Evolutionary conservation across 2,329 filamentous ascomycete species (phyloP), one percentile per base, ranked within the genome.

Genomic region (Lasiodiplodia theobromae): DNA sequence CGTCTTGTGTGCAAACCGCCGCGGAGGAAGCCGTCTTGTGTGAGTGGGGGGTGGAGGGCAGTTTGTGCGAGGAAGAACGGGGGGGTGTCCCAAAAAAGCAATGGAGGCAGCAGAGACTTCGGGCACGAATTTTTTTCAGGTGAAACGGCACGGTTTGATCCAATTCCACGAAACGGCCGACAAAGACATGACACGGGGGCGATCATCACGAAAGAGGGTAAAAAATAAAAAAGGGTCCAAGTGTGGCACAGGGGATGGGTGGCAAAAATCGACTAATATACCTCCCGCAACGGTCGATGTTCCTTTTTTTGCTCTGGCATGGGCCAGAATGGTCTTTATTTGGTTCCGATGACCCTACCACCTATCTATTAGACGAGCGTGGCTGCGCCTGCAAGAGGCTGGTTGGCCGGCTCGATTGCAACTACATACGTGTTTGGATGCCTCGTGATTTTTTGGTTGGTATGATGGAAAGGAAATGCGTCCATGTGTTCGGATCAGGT

Each of bases 401-500:
- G 44, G 44, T 37, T 49, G 44, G 60, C 60, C 25, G 28, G n/a
- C 31, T 21, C 38, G 25, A 52, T 52, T 47, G 44, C 60, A 52
- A 31, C 60, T 64, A 51, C 51, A 52, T 64, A 52, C 47, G 60
- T 64, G 44, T 64, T 64, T 64, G 60, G 60, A 38, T 64, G 23
- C 40, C 58, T 64, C 52, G 40, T 64, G 58, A 28, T 63, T 64
- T 47, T 47, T 18, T 44, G 40, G 40, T 57, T 63, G 18, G 40
- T 16, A 51, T 25, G 60, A 52, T 25, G 47, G 44, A 34, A 64
- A 37, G 60, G 60, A 64, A 52, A 64, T 64, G 60, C 47, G 60
- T 49, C 60, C 47, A 64, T 64, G 60, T 64, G 60, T 64, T 64
- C 47, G 60, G 60, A 64, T 64, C 60, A 64, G 60, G 60, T 52